These are phyloP conservation scores for Pyrus bretschneideri DNA, from an alignment of 306 rosid genomes.

Conservation along the genomic window DNA sequence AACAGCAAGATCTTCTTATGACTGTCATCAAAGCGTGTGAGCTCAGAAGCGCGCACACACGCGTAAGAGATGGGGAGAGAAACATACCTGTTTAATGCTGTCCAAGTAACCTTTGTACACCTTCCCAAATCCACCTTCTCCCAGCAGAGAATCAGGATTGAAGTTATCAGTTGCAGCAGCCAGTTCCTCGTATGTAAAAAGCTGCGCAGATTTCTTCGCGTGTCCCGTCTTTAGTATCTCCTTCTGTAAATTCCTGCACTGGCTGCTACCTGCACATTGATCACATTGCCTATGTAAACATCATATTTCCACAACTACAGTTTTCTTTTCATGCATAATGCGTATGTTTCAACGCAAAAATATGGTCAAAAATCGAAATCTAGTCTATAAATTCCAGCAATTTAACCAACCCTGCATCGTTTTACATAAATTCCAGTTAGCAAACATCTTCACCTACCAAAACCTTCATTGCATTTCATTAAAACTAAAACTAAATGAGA, in stretches of 20 bases:
- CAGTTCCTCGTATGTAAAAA: conserved; percentile 33
- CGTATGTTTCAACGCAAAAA: neutral
- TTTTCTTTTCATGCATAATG: neutral
- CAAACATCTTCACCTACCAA: neutral
- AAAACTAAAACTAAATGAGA: neutral
- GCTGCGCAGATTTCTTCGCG: conserved; percentile 26
- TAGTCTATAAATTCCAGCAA: neutral
- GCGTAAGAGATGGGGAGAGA: conserved; percentile 16
- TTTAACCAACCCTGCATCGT: too few relatives aligned
- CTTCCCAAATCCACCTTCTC: conserved; percentile 66
- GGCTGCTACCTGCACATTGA: conserved; percentile 52
- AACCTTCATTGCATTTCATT: neutral
- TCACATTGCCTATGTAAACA: neutral
- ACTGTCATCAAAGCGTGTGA: neutral
- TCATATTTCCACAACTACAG: neutral
- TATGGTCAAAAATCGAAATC: neutral
- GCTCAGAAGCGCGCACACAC: neutral
- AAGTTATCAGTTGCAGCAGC: conserved; percentile 41
- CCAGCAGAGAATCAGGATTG: conserved; percentile 26
- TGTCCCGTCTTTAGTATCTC: conserved; percentile 44
- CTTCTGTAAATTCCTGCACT: conserved; percentile 25
- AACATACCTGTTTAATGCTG: conserved; percentile 29
- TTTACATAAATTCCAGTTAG: neutral
- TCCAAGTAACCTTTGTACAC: conserved; percentile 51
- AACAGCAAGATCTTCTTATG: neutral